Base-by-base conservation (phyloP, 108 stramenopile species). In the Cyclotella atomus region DNA sequence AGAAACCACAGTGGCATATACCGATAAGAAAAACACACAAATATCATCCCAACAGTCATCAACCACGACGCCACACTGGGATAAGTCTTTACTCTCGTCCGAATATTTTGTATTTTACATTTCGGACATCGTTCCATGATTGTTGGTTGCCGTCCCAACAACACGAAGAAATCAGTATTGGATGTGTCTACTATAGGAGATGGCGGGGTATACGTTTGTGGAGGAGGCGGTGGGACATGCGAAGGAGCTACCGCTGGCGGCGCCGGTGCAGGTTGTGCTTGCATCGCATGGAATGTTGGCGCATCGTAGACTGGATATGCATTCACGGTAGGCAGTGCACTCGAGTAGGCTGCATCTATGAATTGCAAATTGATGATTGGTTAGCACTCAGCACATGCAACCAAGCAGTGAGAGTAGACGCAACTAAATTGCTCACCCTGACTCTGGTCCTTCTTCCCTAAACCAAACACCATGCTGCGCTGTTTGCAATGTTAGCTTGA, bases 131-230 rank as follows among this genome's bases (percentile, higher is more conserved):
- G 28, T 27, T 47, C 10, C 65, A 65, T 49, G n/a, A 65, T 29
- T 24, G 45, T 23, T 17, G 65, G 65, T n/a, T 65, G 27, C 30
- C 65, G 65, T 43, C 65, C 65, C 7, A 65, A 47, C 29, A 65
- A 41, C n/a, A 49, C 17, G 29, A 65, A 65, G 65, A 65, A 65
- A 47, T 65, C 46, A n/a, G 35, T 43, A 47, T 65, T 65, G 46
- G 65, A 29, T n/a, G 47, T 27, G 44, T 23, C 38, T 24, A 32
- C 15, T 2, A 49, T 49, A 17, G 65, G 47, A 5, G 27, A 32
- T 46, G 9, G 44, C 17, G 14, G 34, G 15, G 61, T 62, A 21
- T 3, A 8, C n/a, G 36, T 62, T 41, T 25, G 38, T 2, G n/a
- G n/a, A n/a, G n/a, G n/a, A n/a, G 61, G 36, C 16, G 35, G 41